phyloP scores from a whole-genome alignment of 2,329 filamentous ascomycete genomes.

The Plenodomus lindquistii region DNA sequence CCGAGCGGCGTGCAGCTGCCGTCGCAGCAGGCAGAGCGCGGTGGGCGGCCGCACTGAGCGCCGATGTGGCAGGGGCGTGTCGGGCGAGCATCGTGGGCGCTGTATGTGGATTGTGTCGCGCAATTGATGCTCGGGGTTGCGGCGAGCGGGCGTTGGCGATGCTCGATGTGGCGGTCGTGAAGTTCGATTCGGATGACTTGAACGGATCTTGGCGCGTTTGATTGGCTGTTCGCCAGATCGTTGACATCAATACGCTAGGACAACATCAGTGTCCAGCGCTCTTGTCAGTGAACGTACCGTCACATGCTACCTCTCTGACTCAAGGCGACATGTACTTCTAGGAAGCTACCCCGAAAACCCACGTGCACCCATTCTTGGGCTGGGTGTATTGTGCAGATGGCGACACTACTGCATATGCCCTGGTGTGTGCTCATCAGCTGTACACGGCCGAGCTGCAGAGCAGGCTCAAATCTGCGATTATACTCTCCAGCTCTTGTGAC shows the following conservation, averaged over 20 bases:
- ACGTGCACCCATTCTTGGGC: too few species aligned
- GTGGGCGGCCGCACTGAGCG: conserved; percentile 47
- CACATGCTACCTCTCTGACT: too few species aligned
- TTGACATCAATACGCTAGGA: conserved; percentile 24
- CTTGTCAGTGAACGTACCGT: too few species aligned
- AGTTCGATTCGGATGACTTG: conserved; percentile 26
- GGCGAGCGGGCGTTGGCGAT: conserved; percentile 32
- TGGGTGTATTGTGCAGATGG: too few species aligned
- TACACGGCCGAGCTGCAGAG: too few species aligned
- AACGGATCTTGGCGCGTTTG: conserved; percentile 17
- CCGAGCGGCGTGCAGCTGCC: conserved; percentile 44
- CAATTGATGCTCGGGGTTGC: conserved; percentile 44
- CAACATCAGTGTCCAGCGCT: neutral
- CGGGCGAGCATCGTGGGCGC: conserved; percentile 47
- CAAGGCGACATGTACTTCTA: too few species aligned
- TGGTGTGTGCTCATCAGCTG: too few species aligned
- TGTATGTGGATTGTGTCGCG: conserved; percentile 30
- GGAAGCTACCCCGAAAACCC: too few species aligned
- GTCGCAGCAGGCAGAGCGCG: conserved; percentile 47
- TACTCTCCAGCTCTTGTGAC: too few species aligned
- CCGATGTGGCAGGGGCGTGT: conserved; percentile 45
- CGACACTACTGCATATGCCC: too few species aligned
- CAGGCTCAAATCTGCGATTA: too few species aligned
- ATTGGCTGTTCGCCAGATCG: conserved; percentile 21
- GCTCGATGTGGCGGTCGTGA: conserved; percentile 35